phyloP scores from a whole-genome alignment of 2,329 filamentous ascomycete species.

The Shiraia sp. region DNA sequence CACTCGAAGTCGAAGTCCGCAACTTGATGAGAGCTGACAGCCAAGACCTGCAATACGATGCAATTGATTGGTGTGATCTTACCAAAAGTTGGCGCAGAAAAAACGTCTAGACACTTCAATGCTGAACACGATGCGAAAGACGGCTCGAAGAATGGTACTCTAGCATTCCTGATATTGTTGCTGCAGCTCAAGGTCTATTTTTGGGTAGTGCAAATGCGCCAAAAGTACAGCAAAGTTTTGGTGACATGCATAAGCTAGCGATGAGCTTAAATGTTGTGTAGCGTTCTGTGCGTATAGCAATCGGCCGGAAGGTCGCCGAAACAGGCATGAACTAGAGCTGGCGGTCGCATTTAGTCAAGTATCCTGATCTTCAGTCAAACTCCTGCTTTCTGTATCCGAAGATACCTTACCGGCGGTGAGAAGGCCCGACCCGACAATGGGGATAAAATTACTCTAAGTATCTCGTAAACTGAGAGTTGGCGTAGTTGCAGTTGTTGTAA shows the following conservation, averaged over 20 bases:
- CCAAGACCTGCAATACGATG: conserved; percentile 11
- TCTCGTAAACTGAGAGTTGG: conserved; percentile 2
- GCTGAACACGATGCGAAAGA: conserved; percentile 20
- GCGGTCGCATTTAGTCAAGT: background rate
- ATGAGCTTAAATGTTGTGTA: background rate
- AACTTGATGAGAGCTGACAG: conserved; percentile 26
- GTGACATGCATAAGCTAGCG: background rate
- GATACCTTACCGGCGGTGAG: conserved; percentile 3
- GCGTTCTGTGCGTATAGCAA: background rate
- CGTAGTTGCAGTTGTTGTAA: conserved; percentile 12
- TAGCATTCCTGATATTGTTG: conserved; percentile 29
- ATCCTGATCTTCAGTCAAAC: conserved; percentile 3
- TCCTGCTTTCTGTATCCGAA: background rate
- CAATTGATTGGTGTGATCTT: conserved; percentile 18
- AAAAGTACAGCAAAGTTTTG: background rate
- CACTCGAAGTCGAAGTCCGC: conserved; percentile 1
- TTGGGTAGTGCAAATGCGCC: conserved; percentile 8
- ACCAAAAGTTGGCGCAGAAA: conserved; percentile 6
- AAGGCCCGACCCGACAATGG: conserved; percentile 1
- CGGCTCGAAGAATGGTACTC: conserved; percentile 10
- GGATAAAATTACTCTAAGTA: conserved; percentile 11
- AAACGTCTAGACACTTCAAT: conserved; percentile 5
- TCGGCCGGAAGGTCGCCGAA: background rate
- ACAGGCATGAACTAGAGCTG: background rate
- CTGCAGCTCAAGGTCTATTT: conserved; percentile 9